Base-by-base conservation (phyloP, 2,329 filamentous ascomycete species). In the Dichotomopilus funicola region DNA sequence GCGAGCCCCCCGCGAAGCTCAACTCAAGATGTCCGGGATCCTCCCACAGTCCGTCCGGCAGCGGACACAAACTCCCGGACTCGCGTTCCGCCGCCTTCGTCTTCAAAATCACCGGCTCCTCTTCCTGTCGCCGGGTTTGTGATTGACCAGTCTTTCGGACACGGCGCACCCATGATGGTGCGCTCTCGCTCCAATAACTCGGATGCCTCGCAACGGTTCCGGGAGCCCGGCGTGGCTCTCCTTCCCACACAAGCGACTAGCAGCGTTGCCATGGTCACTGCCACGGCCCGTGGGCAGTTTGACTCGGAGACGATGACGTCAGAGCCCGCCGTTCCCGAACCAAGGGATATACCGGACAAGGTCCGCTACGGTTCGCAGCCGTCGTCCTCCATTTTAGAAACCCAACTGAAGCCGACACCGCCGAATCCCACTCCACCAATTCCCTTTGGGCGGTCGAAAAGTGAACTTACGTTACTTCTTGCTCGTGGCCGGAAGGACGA, bases 391-490 rank as follows among this genome's bases (percentile, higher is more conserved):
- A 70, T 67, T 12, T 65, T 68, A n/a, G 64, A 72, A 34, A 57
- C 64, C 7, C 61, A 70, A 27, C 74, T 80, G 54, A 73, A 72
- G 4, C 79, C 79, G 31, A 81, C 78, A 0, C 74, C 73, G 53
- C 78, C 77, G 4, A 77, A 71, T 44, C 67, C 71, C 9, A 69
- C 72, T 11, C 68, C 75, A 33, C 68, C 68, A 11, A 71, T 80
- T 6, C 78, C 77, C 4, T 69, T 84, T 49, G 79, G 73, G n/a
- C 73, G 80, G 55, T 79, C 80, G n/a, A 82, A 78, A 66, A 84
- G 81, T 62, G 80, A 85, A 64, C 70, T 85, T 34, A 78, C 77
- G 8, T 68, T 85, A 4, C 70, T 85, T 1, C 70, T 85, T 19
- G 78, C 82, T 61, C 75, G 77, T 38, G 79, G 80, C 59, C 67